These are phyloP conservation scores for Zopfochytrium polystomum DNA, from an alignment of 371 early-diverging fungal genomes.

Conservation along the genomic window DNA sequence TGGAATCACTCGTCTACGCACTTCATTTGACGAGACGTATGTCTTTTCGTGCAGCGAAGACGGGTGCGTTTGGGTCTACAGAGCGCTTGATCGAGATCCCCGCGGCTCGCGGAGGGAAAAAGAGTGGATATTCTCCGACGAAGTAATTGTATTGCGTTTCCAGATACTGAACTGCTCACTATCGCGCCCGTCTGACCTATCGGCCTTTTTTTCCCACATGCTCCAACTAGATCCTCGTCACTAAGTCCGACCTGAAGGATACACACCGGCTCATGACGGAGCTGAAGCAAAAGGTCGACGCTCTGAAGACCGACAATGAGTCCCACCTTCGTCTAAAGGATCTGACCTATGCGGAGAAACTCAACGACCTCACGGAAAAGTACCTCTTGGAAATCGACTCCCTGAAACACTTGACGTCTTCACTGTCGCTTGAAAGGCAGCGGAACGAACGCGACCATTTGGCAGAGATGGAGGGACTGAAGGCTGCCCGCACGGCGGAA, in stretches of 20 bases:
- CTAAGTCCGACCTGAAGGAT: conserved; percentile 50
- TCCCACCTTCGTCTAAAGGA: conserved; percentile 47
- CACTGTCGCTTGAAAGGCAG: conserved; percentile 30
- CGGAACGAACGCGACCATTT: conserved; percentile 30
- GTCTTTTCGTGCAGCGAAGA: conserved; percentile 53
- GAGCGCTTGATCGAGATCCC: conserved; percentile 37
- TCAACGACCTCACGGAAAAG: conserved; percentile 45
- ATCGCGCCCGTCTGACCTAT: not conserved
- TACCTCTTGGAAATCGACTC: conserved; percentile 43
- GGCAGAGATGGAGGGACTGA: conserved; percentile 27
- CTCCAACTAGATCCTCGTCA: conserved; percentile 44
- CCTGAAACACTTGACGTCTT: conserved; percentile 32
- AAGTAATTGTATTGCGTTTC: conserved; percentile 25
- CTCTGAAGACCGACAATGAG: conserved; percentile 47
- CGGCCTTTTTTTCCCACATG: conserved; percentile 1
- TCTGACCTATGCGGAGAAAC: conserved; percentile 37
- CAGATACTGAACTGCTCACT: no score
- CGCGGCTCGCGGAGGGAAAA: conserved; percentile 39
- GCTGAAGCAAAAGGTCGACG: conserved; percentile 47
- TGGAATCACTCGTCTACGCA: conserved; percentile 39
- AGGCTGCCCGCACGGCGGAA: conserved; percentile 20
- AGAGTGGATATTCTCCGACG: conserved; percentile 41
- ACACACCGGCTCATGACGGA: conserved; percentile 40
- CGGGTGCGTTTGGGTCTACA: conserved; percentile 47
- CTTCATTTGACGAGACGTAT: conserved; percentile 48